Evolutionary conservation across 257 asterid genomes (phyloP).

Genomic region (Vinca minor): DNA sequence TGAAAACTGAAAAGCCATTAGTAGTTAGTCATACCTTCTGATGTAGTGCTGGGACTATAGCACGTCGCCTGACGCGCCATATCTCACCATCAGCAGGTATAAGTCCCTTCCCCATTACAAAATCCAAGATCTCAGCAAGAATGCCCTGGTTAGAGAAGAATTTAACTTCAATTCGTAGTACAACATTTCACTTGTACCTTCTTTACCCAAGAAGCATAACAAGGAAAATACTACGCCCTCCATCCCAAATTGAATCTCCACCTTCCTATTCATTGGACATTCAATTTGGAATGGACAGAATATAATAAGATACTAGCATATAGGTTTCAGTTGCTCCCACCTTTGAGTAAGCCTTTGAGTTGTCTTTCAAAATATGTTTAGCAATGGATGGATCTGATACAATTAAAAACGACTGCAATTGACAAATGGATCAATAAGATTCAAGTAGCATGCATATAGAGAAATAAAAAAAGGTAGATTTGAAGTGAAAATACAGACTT

Average conservation of each 20-base stretch:
- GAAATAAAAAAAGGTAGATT: background rate
- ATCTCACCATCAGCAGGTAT: constrained; percentile 98
- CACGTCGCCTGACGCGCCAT: constrained; percentile 91
- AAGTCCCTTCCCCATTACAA: constrained; percentile 99
- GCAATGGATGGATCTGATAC: constrained; percentile 89
- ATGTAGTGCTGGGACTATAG: constrained; percentile 92
- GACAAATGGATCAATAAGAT: constrained; percentile 20
- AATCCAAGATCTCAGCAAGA: constrained; percentile 88
- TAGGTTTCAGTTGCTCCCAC: constrained; percentile 24
- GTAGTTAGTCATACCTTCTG: constrained; percentile 46
- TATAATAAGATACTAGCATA: background rate
- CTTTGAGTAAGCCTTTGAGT: constrained; percentile 87
- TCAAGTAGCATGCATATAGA: constrained; percentile 1
- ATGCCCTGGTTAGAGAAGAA: constrained; percentile 50
- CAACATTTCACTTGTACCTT: background rate
- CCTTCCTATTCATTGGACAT: too few species aligned
- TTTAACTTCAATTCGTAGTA: constrained; percentile 11
- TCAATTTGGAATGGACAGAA: too few species aligned
- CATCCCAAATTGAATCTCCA: too few species aligned
- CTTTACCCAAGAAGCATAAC: background rate
- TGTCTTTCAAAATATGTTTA: constrained; percentile 77
- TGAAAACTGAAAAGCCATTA: constrained; percentile 1
- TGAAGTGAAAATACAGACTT: constrained; percentile 1
- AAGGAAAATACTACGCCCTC: constrained; percentile 9
- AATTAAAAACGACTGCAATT: constrained; percentile 78